Evolutionary conservation across 2,329 filamentous ascomycete species (phyloP).

Genomic region (Fonsecaea monophora): DNA sequence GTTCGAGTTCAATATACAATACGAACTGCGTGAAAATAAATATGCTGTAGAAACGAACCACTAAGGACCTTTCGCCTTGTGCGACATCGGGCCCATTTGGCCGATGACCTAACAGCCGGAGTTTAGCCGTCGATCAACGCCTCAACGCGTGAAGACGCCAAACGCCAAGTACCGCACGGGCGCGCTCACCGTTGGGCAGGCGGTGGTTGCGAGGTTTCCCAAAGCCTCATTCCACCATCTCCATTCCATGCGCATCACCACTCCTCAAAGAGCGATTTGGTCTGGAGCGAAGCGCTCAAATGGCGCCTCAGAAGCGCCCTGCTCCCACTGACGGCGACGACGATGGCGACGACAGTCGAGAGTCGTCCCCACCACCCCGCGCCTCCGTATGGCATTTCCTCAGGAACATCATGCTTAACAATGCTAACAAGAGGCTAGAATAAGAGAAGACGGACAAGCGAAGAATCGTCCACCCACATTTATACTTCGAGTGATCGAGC

Average conservation of each 20-base stretch:
- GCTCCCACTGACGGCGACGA: constrained; percentile 21
- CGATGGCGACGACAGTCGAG: constrained; percentile 18
- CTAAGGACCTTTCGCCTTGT: background rate
- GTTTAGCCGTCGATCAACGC: constrained; percentile 9
- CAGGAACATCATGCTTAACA: background rate
- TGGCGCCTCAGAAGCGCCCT: constrained; percentile 27
- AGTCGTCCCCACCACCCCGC: constrained; percentile 22
- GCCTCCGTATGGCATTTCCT: constrained; percentile 18
- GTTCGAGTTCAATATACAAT: background rate
- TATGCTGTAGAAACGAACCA: background rate
- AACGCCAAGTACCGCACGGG: background rate
- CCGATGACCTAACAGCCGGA: constrained; percentile 10
- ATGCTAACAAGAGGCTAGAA: constrained; percentile 24
- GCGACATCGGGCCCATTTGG: constrained; percentile 4
- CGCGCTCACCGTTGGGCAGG: background rate
- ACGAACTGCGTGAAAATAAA: background rate
- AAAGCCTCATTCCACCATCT: background rate
- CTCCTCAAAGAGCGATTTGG: background rate
- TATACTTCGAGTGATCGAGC: constrained; percentile 27
- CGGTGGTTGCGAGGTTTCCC: background rate
- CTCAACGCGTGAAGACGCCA: background rate
- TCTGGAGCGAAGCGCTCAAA: background rate
- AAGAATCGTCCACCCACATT: constrained; percentile 27
- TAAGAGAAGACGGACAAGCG: constrained; percentile 39
- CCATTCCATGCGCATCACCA: background rate